Evolutionary conservation across 306 rosid genomes (phyloP).

Genomic region (Carpinus viminea): DNA sequence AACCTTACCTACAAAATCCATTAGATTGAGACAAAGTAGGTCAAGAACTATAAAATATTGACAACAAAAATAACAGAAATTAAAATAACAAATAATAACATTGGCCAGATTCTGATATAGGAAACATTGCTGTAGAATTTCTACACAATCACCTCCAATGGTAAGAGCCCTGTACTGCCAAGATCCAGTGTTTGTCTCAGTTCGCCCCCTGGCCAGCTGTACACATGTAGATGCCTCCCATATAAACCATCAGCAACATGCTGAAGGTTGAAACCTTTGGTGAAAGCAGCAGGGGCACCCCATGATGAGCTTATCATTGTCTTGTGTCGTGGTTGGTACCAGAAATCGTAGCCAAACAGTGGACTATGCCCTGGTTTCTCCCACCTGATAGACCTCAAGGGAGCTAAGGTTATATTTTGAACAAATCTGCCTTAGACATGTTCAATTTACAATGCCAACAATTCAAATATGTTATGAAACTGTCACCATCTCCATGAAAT

Average conservation of each 20-base stretch:
- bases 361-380: conserved; percentile 96
- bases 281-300: conserved; percentile 95
- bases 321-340: conserved; percentile 92
- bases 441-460: background rate
- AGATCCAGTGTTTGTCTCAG: conserved; percentile 25
- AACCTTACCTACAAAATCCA: conserved; percentile 66
- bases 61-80: background rate
- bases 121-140: too few species aligned
- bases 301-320: conserved; percentile 96
- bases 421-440: conserved; percentile 6
- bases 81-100: too few species aligned
- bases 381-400: conserved; percentile 57
- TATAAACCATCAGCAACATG: conserved; percentile 76
- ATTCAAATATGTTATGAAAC: background rate
- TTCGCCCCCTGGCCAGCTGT: conserved; percentile 92
- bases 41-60: background rate
- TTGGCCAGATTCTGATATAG: too few species aligned
- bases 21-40: background rate
- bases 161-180: too few species aligned
- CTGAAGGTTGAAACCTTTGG: conserved; percentile 75
- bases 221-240: conserved; percentile 87
- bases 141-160: too few species aligned
- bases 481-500: background rate
- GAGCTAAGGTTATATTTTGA: conserved; percentile 18
- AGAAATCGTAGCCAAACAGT: conserved; percentile 81